These are phyloP conservation scores for Debaryomyces sp. DNA, from an alignment of 1,139 yeast species.

Conservation along the genomic window DNA sequence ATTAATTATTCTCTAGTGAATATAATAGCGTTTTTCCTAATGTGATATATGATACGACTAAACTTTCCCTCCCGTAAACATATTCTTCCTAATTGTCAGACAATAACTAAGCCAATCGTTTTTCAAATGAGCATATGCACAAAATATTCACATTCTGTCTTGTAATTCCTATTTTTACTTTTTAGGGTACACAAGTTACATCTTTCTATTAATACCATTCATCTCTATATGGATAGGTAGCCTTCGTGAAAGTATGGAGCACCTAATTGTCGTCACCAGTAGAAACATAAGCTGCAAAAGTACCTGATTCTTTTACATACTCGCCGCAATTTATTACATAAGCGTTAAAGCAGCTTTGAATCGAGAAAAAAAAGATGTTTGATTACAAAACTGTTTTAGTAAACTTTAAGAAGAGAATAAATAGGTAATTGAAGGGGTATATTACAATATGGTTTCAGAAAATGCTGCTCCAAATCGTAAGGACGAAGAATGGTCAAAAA, in stretches of 20 bases:
- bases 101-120: background rate
- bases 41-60: background rate
- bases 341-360: background rate
- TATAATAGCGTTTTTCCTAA: background rate
- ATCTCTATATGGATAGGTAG: background rate
- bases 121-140: background rate
- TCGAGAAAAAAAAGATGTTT: slow-evolving; percentile 3
- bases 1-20: background rate
- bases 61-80: background rate
- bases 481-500: background rate
- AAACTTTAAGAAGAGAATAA: background rate
- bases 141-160: background rate
- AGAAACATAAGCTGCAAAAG: background rate
- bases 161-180: background rate
- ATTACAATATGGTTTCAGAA: slow-evolving; percentile 8
- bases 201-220: too few relatives aligned
- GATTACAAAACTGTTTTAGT: slow-evolving; percentile 1
- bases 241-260: background rate
- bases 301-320: background rate
- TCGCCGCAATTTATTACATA: background rate
- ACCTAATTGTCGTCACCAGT: background rate
- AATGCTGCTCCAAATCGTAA: slow-evolving; percentile 7
- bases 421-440: background rate
- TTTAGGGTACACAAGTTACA: background rate
- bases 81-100: background rate